Conservation (phyloP, 2,329 filamentous ascomycete genomes). For the Alternaria viburni region DNA sequence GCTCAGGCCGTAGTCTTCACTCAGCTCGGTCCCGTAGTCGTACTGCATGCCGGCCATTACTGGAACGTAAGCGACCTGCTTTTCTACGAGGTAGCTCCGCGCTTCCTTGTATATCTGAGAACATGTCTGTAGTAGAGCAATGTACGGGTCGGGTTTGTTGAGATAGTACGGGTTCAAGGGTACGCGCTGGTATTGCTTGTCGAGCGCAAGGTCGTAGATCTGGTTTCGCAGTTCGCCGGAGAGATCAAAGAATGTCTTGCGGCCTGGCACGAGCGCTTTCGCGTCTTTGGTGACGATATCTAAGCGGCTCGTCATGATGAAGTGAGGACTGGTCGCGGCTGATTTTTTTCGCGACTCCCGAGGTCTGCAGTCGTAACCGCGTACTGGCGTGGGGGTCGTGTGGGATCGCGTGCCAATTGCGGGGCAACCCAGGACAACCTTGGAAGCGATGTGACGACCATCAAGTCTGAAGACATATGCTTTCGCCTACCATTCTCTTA, state of each 20-base stretch:
- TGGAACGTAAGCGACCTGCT: constrained; percentile 2
- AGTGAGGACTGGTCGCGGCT: background rate
- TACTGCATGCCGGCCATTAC: constrained; percentile 2
- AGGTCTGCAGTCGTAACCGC: background rate
- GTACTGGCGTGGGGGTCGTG: background rate
- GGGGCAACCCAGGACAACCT: background rate
- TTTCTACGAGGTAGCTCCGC: constrained; percentile 1
- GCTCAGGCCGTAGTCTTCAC: background rate
- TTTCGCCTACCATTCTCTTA: background rate
- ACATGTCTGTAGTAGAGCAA: background rate
- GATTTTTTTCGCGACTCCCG: background rate
- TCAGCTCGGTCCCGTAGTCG: background rate
- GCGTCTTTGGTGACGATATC: background rate
- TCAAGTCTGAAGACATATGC: background rate
- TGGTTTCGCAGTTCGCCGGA: constrained; percentile 7
- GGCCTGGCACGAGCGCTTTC: background rate
- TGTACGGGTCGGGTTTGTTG: background rate
- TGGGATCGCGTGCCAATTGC: background rate
- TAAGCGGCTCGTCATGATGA: background rate
- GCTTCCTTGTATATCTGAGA: constrained; percentile 2
- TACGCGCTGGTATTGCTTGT: background rate
- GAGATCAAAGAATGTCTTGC: constrained; percentile 2
- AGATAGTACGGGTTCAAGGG: background rate
- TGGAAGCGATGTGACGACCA: background rate
- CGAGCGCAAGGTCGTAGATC: background rate